phyloP scores from a whole-genome alignment of 1,284 basidiomycete genomes.

The Pterula multifida region DNA sequence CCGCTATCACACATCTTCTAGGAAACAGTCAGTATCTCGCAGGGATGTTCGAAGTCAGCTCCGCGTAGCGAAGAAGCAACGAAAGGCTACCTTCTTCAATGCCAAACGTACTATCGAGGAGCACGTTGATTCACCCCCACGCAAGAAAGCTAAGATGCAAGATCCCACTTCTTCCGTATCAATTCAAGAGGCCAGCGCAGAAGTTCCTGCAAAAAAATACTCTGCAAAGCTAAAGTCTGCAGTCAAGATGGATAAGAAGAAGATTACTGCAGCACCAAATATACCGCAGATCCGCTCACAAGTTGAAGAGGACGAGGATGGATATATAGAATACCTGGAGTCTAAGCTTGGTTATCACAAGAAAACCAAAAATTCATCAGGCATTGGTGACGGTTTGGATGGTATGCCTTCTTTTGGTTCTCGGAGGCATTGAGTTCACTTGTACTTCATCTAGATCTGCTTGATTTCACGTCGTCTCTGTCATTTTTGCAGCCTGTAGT shows the following conservation, averaged over 20 bases:
- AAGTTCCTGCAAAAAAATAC: too few relatives aligned
- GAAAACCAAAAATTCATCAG: constrained; percentile 24
- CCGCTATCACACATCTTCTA: neutral
- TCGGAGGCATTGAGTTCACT: constrained; percentile 3
- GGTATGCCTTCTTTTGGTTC: constrained; percentile 23
- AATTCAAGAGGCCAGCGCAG: neutral
- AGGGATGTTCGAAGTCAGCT: constrained; percentile 58
- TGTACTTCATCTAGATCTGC: constrained; percentile 29
- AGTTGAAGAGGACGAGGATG: constrained; percentile 55
- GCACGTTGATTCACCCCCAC: constrained; percentile 25
- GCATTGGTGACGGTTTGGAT: constrained; percentile 52
- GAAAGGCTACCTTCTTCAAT: constrained; percentile 42
- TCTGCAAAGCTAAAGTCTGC: neutral
- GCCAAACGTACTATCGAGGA: constrained; percentile 26
- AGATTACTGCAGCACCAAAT: neutral
- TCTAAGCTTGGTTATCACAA: constrained; percentile 48
- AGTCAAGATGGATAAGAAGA: neutral
- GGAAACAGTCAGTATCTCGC: constrained; percentile 20
- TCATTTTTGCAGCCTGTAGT: constrained; percentile 13
- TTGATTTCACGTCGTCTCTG: constrained; percentile 42
- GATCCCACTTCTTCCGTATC: neutral
- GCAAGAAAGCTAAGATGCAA: constrained; percentile 29
- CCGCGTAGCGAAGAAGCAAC: constrained; percentile 42
- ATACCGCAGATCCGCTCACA: neutral
- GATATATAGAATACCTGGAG: constrained; percentile 71